Percentiles rank a stretch among this genome's conserved stretches.
phyloP scores from a whole-genome alignment of 768 basidiomycete species.

The Boletus rubroflammeus region DNA sequence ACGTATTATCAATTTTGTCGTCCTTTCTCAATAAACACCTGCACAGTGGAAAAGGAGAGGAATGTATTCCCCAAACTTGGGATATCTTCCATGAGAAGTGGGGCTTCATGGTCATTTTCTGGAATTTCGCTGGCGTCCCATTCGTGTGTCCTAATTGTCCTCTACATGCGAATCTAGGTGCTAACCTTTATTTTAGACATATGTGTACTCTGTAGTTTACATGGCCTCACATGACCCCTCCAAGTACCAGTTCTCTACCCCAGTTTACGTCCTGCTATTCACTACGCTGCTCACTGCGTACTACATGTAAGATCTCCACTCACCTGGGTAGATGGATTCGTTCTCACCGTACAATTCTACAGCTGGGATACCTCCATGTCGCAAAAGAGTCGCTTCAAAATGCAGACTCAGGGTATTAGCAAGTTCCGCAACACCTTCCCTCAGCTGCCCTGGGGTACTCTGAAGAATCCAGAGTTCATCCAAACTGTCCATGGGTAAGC shows the following conservation, averaged over 20 bases:
- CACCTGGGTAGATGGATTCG: not conserved
- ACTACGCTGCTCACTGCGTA: constrained; percentile 78
- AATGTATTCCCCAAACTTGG: constrained; percentile 96
- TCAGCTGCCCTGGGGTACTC: constrained; percentile 75
- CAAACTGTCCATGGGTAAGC: constrained; percentile 89
- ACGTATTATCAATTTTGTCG: constrained; percentile 13
- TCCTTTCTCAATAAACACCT: not conserved
- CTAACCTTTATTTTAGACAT: constrained; percentile 53
- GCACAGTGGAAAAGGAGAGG: constrained; percentile 81
- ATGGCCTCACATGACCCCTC: constrained; percentile 94
- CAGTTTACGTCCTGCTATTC: constrained; percentile 69
- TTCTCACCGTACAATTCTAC: constrained; percentile 1
- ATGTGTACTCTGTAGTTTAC: constrained; percentile 96
- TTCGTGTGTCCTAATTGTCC: constrained; percentile 58
- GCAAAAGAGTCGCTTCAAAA: constrained; percentile 97
- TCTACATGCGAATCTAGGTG: not conserved
- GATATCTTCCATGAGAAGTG: constrained; percentile 99
- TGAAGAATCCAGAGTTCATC: constrained; percentile 86
- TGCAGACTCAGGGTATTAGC: constrained; percentile 89
- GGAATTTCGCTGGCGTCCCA: constrained; percentile 92
- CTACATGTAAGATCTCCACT: constrained; percentile 58
- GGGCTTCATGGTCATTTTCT: constrained; percentile 98
- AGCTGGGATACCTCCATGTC: constrained; percentile 95
- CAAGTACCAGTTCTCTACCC: constrained; percentile 81
- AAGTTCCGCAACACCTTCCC: constrained; percentile 91